phyloP scores from a whole-genome alignment of 2,329 filamentous ascomycete species.

The Colletotrichum higginsianum region DNA sequence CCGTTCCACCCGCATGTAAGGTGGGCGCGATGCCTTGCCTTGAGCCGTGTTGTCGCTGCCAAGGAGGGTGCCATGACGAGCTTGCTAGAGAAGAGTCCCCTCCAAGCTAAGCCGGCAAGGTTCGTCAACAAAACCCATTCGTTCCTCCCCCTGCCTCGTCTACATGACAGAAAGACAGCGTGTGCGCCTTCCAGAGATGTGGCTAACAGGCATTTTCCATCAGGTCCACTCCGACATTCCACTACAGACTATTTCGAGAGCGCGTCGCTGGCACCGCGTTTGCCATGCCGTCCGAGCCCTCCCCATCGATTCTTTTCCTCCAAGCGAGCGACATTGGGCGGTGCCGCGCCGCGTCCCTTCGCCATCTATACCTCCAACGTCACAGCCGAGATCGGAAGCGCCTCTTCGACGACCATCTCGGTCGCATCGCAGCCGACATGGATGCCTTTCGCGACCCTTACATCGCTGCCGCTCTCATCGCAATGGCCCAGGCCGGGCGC shows the following conservation, averaged over 20 bases:
- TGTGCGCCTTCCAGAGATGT: too few relatives aligned
- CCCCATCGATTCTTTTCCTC: not conserved
- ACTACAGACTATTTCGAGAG: not conserved
- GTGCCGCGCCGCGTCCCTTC: not conserved
- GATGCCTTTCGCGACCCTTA: conserved; percentile 12
- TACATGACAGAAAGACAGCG: not conserved
- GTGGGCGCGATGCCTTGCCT: not conserved
- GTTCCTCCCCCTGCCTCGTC: not conserved
- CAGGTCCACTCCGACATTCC: not conserved
- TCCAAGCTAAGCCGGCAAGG: not conserved
- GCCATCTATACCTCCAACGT: not conserved
- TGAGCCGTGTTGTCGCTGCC: not conserved
- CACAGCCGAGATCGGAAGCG: not conserved
- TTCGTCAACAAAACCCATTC: not conserved
- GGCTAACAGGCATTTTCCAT: not conserved
- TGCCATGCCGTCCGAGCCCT: not conserved
- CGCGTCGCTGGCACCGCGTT: not conserved
- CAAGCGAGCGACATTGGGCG: not conserved
- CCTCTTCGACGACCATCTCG: not conserved
- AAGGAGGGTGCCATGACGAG: not conserved
- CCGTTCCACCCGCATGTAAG: not conserved
- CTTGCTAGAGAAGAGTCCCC: not conserved
- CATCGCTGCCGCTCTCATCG: conserved; percentile 5
- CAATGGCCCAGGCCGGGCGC: conserved; percentile 3
- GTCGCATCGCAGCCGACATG: conserved; percentile 1